Evolutionary conservation across 805 yeast species (phyloP), one percentile per base, ranked within the genome.

Genomic region (Ogataea methylovora): DNA sequence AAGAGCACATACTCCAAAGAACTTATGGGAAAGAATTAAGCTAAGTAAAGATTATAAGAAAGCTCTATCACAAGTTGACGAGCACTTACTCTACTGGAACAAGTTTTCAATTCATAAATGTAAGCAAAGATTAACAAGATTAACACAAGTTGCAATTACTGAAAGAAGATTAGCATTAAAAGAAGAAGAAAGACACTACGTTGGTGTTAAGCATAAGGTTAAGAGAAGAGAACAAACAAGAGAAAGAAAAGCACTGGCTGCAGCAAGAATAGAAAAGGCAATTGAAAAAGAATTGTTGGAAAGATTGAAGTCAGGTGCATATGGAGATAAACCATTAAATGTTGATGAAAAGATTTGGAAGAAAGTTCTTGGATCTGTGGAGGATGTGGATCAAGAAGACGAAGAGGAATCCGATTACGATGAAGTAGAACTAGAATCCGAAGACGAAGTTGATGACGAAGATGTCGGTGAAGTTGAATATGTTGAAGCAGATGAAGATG

Each of bases 291-390:
- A 92, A 61, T 71, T 92, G 45, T 69, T 92, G 52, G 96, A 88
- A 35, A 79, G 98, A 61, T 73, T 92, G 53, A 92, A 92, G 76
- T 79, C 90, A 52, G 98, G 98, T 41, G 97, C 97, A 2, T 92
- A 92, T 56, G 98, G 98, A 45, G 97, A 92, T 54, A 85, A 90
- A 60, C 98, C 98, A 37, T 69, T 92, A 54, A 92, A 92, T 52
- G 97, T 92, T 24, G 97, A 92, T 51, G 96, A 90, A 52, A 80
- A 80, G 62, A 77, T 92, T 40, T 92, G 98, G 98, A 81, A 82
- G 71, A 84, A 79, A 65, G 94, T 92, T 17, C 73, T 92, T 65
- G 87, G 88, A 41, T 71, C 65, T 42, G 72, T 73, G 46, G 79
- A 61, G 33, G 60, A 60, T 20, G 53, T 54, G 17, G 70, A 70